Conservation (phyloP, 805 yeast genomes). For the Candida endomychidarum region DNA sequence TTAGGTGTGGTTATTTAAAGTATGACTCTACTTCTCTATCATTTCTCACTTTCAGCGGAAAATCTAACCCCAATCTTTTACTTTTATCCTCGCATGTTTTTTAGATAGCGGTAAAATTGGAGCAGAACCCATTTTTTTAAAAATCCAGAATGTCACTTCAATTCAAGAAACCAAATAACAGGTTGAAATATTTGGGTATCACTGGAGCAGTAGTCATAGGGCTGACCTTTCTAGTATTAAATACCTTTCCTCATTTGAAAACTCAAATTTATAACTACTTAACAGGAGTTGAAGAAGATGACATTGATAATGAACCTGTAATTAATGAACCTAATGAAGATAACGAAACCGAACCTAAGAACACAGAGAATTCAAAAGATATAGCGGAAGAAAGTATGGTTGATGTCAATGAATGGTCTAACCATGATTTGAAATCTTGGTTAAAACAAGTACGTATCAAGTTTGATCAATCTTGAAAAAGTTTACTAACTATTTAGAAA, state of each 20-base stretch:
- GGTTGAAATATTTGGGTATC: constrained; percentile 21
- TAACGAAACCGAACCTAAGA: constrained; percentile 8
- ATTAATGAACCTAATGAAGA: constrained; percentile 15
- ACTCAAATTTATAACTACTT: constrained; percentile 24
- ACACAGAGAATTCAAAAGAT: constrained; percentile 12
- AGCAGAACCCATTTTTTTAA: too few relatives aligned
- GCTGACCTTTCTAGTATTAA: constrained; percentile 40
- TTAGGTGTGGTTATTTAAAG: constrained; percentile 8
- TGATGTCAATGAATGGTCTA: constrained; percentile 35
- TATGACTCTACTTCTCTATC: not conserved
- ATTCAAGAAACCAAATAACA: constrained; percentile 17
- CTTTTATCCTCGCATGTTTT: constrained; percentile 3
- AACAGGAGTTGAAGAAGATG: constrained; percentile 19
- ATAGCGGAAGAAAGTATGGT: constrained; percentile 21
- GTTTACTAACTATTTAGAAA: constrained; percentile 32
- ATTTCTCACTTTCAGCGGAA: not conserved
- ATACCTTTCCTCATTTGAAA: constrained; percentile 51
- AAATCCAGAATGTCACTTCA: constrained; percentile 10
- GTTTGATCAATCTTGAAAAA: not conserved
- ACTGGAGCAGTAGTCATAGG: constrained; percentile 46
- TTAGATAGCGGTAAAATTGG: constrained; percentile 1
- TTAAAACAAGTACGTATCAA: constrained; percentile 37
- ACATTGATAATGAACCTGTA: constrained; percentile 27
- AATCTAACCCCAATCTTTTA: not conserved
- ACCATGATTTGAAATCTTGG: constrained; percentile 35